A percentile compares a stretch with the other conserved stretches of the same genome.
phyloP scores from a whole-genome alignment of 2,329 filamentous ascomycete genomes.

The Knufia fluminis region DNA sequence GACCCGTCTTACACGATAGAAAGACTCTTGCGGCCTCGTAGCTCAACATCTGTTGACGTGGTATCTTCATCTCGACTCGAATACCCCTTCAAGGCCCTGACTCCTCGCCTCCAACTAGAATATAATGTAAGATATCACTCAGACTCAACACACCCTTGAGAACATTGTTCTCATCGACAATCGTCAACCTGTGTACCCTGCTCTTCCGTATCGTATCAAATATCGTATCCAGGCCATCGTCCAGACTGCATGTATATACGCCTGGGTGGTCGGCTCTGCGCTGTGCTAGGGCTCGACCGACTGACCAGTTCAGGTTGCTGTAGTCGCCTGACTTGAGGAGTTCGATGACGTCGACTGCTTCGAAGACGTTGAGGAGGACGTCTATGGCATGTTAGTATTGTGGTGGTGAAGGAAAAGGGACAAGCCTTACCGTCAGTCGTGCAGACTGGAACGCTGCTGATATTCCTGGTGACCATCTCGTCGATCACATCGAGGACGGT shows the following conservation, averaged over 20 bases:
- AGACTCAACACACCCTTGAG: constrained; percentile 85
- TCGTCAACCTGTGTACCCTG: constrained; percentile 81
- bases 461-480: constrained; percentile 82
- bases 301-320: constrained; percentile 75
- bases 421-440: constrained; percentile 55
- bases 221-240: constrained; percentile 87
- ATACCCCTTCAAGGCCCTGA: background rate
- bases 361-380: constrained; percentile 85
- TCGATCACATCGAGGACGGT: constrained; percentile 92
- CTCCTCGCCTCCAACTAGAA: constrained; percentile 68
- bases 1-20: too few species aligned
- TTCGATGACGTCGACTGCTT: constrained; percentile 93
- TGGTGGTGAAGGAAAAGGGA: background rate
- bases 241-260: constrained; percentile 89
- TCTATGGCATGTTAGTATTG: constrained; percentile 32
- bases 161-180: constrained; percentile 81
- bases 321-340: constrained; percentile 90
- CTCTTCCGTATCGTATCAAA: constrained; percentile 96
- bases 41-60: too few species aligned
- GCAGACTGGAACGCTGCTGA: constrained; percentile 88
- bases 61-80: too few species aligned
- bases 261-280: constrained; percentile 68
- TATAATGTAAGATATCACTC: constrained; percentile 93
- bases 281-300: constrained; percentile 60
- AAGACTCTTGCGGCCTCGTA: too few species aligned